These are phyloP conservation scores for Rhytidiadelphus loreus DNA, from an alignment of 225 moss, liverwort and hornwort species.

Conservation along the genomic window DNA sequence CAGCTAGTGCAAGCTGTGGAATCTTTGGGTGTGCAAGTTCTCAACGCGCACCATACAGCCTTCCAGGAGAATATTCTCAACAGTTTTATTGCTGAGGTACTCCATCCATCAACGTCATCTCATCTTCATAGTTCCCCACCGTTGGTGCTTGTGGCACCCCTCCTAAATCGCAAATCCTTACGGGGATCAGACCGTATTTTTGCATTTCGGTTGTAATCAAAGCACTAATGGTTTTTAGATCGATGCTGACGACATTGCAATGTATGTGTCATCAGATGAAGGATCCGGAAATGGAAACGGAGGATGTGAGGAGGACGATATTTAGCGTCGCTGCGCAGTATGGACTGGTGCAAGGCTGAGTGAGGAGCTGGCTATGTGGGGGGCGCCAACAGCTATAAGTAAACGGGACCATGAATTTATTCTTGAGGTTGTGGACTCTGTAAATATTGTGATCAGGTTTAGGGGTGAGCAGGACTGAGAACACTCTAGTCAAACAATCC, in stretches of 20 bases:
- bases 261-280: slow-evolving; percentile 21
- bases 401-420: neutral
- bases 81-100: slow-evolving; percentile 89
- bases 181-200: neutral
- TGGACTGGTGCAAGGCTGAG: slow-evolving; percentile 39
- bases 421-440: neutral
- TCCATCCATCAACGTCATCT: neutral
- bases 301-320: slow-evolving; percentile 29
- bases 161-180: neutral
- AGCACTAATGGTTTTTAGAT: neutral
- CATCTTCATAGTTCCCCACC: neutral
- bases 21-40: slow-evolving; percentile 79
- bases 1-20: slow-evolving; percentile 92
- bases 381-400: neutral
- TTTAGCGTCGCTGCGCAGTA: slow-evolving; percentile 48
- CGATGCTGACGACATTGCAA: neutral
- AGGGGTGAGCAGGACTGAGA: neutral
- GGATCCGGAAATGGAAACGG: slow-evolving; percentile 41
- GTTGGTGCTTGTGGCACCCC: too few species aligned
- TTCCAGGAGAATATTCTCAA: slow-evolving; percentile 93
- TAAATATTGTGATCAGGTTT: neutral
- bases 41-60: slow-evolving; percentile 80
- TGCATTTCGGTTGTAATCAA: too few species aligned
- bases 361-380: neutral
- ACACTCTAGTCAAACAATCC: neutral